Conservation (phyloP, 768 basidiomycete species). For the Dentipellis sp. region DNA sequence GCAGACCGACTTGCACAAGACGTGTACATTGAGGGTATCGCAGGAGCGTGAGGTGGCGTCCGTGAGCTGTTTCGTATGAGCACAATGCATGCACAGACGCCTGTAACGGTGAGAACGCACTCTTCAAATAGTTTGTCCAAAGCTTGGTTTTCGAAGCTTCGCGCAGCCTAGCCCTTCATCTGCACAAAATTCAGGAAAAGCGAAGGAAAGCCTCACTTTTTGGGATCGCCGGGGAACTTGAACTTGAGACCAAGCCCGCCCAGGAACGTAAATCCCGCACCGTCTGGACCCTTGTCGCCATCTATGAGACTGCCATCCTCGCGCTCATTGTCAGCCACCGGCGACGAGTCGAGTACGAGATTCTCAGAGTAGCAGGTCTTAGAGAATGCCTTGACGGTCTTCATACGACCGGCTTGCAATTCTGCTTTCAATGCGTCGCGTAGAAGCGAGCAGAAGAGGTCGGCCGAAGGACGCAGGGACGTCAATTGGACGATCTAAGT, state of each 20-base stretch:
- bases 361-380: slow-evolving; percentile 92
- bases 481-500: slow-evolving; percentile 86
- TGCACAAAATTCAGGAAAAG: neutral
- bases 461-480: slow-evolving; percentile 85
- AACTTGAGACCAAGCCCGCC: slow-evolving; percentile 76
- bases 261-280: slow-evolving; percentile 50
- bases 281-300: slow-evolving; percentile 47
- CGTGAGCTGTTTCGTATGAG: slow-evolving; percentile 51
- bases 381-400: slow-evolving; percentile 80
- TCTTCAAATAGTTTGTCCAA: slow-evolving; percentile 81
- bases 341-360: slow-evolving; percentile 51
- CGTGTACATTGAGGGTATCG: slow-evolving; percentile 96
- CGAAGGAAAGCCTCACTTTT: slow-evolving; percentile 48
- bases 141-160: slow-evolving; percentile 94
- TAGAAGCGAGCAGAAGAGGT: slow-evolving; percentile 83
- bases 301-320: slow-evolving; percentile 59
- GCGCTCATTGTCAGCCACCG: slow-evolving; percentile 24
- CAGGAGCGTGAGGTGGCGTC: slow-evolving; percentile 88
- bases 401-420: slow-evolving; percentile 89
- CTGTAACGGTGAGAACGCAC: slow-evolving; percentile 29
- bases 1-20: slow-evolving; percentile 94
- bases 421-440: slow-evolving; percentile 86
- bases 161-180: slow-evolving; percentile 44
- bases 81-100: neutral
- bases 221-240: slow-evolving; percentile 88